Percentiles rank a stretch among this genome's conserved stretches.
These are phyloP conservation scores for Petunia hybrid DNA, from an alignment of 305 asterid species.

Conservation along the genomic window DNA sequence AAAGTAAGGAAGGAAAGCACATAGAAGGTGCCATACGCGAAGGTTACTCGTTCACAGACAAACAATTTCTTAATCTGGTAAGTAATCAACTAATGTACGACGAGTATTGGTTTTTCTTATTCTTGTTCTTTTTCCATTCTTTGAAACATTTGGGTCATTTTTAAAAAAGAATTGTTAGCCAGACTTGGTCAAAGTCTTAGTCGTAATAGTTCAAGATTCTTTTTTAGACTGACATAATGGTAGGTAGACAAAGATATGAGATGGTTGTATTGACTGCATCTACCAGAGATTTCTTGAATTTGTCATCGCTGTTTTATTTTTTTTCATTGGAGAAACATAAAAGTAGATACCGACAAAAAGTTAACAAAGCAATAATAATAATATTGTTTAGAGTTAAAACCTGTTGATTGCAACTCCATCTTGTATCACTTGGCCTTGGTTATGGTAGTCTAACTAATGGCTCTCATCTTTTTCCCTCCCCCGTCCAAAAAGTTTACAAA, in stretches of 20 bases:
- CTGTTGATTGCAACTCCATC: neutral
- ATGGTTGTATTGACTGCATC: neutral
- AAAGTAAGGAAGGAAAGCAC: slow-evolving; percentile 27
- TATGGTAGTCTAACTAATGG: neutral
- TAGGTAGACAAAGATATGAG: neutral
- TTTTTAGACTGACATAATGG: neutral
- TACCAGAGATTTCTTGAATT: neutral
- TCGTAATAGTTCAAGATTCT: neutral
- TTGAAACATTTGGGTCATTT: neutral
- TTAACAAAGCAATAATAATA: neutral
- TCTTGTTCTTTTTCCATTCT: neutral
- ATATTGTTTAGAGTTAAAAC: neutral
- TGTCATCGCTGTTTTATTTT: neutral
- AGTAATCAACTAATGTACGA: neutral
- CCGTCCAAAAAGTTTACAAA: neutral
- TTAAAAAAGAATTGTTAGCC: neutral
- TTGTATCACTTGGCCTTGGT: neutral
- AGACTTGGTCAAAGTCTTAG: neutral
- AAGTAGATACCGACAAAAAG: neutral
- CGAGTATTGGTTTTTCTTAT: neutral
- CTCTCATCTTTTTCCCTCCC: neutral
- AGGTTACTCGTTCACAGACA: slow-evolving; percentile 54
- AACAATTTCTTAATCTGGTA: slow-evolving; percentile 51
- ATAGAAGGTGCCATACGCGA: slow-evolving; percentile 49
- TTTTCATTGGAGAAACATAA: neutral